A percentile compares a stretch with the other conserved stretches of the same genome.
These are phyloP conservation scores for Mycena haematopus DNA, from an alignment of 768 basidiomycete species.

Conservation along the genomic window DNA sequence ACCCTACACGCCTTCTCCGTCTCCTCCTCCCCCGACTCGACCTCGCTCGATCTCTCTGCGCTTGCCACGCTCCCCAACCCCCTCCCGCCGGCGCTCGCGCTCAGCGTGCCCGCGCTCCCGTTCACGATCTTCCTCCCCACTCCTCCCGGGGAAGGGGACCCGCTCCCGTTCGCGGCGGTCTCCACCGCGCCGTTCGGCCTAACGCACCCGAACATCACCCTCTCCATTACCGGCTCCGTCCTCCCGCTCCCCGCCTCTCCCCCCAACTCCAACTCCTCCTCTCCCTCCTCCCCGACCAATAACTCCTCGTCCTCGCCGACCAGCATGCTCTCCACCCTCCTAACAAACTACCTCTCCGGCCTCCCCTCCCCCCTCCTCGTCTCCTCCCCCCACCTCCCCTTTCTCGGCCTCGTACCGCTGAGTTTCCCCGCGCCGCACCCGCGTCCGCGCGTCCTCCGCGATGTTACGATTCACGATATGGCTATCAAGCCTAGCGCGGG, in stretches of 20 bases:
- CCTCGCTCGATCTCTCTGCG: slow-evolving; percentile 54
- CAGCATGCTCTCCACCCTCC: slow-evolving; percentile 61
- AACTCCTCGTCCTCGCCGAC: slow-evolving; percentile 42
- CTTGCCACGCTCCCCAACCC: slow-evolving; percentile 67
- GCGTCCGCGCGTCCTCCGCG: slow-evolving; percentile 67
- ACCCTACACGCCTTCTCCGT: slow-evolving; percentile 63
- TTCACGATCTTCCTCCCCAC: slow-evolving; percentile 64
- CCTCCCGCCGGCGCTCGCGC: slow-evolving; percentile 51
- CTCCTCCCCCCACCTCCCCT: slow-evolving; percentile 61
- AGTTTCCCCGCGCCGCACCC: slow-evolving; percentile 72
- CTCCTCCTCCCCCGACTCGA: slow-evolving; percentile 36
- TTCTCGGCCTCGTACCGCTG: slow-evolving; percentile 33
- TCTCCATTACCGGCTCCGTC: slow-evolving; percentile 61
- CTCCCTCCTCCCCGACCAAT: slow-evolving; percentile 51
- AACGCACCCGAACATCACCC: slow-evolving; percentile 71
- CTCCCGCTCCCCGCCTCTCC: slow-evolving; percentile 62
- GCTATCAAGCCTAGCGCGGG: slow-evolving; percentile 58
- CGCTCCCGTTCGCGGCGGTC: slow-evolving; percentile 60
- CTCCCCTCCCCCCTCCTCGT: slow-evolving; percentile 63
- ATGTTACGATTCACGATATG: slow-evolving; percentile 82
- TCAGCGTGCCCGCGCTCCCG: slow-evolving; percentile 63
- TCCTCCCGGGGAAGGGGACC: not conserved
- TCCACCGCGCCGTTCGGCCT: slow-evolving; percentile 61
- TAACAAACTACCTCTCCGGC: slow-evolving; percentile 69
- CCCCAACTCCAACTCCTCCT: slow-evolving; percentile 43